phyloP scores from a whole-genome alignment of 1,139 yeast species.

The Suhomyces guaymorum region DNA sequence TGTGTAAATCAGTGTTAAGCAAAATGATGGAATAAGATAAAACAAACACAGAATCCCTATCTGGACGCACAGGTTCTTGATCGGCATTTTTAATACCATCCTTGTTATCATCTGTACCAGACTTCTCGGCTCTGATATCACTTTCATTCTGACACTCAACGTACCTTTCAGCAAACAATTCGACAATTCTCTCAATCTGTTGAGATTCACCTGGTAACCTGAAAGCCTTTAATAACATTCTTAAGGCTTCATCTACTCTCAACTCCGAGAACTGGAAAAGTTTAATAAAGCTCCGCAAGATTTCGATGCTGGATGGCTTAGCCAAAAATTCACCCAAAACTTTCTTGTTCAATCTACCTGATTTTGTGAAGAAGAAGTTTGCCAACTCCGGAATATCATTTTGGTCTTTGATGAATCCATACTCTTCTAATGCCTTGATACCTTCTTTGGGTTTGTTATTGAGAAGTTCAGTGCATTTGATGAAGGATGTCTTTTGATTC shows the following conservation, averaged over 20 bases:
- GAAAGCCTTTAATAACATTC: constrained; percentile 78
- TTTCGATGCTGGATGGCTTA: constrained; percentile 63
- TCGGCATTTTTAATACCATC: neutral
- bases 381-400: constrained; percentile 66
- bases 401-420: constrained; percentile 61
- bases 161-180: constrained; percentile 79
- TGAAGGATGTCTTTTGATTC: constrained; percentile 69
- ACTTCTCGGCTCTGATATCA: constrained; percentile 17
- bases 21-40: constrained; percentile 74
- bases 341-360: constrained; percentile 82
- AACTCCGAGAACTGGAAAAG: constrained; percentile 73
- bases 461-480: constrained; percentile 70
- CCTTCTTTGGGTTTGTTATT: constrained; percentile 81
- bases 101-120: constrained; percentile 8
- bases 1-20: constrained; percentile 77
- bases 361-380: constrained; percentile 70
- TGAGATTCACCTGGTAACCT: constrained; percentile 97
- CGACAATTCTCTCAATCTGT: constrained; percentile 90
- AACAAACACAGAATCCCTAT: constrained; percentile 70
- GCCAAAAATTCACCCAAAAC: constrained; percentile 85
- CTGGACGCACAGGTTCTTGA: constrained; percentile 57
- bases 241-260: constrained; percentile 90
- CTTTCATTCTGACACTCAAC: constrained; percentile 54
- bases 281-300: constrained; percentile 65
- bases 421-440: constrained; percentile 56